Percentiles rank a stretch among this genome's conserved stretches.
phyloP scores from a whole-genome alignment of 2,329 filamentous ascomycete species.

The Arthroderma sp. region DNA sequence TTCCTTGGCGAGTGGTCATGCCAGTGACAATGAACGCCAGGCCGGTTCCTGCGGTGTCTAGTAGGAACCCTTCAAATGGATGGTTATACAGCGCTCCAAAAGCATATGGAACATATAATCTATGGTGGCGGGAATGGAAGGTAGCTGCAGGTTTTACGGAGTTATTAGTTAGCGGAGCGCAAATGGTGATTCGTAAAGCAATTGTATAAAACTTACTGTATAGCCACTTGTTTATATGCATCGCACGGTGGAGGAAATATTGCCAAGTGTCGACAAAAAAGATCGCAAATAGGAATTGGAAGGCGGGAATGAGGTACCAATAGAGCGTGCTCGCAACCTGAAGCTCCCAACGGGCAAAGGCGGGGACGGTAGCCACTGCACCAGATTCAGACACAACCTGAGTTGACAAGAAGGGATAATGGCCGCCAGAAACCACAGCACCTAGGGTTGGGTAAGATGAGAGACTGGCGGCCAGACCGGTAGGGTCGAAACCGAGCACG shows the following conservation, averaged over 20 bases:
- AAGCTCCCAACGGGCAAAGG: slow-evolving; percentile 77
- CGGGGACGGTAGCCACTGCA: slow-evolving; percentile 42
- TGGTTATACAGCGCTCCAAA: slow-evolving; percentile 97
- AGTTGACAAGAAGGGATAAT: slow-evolving; percentile 59
- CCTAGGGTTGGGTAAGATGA: slow-evolving; percentile 60
- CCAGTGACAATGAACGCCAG: slow-evolving; percentile 67
- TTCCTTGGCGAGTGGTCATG: slow-evolving; percentile 75
- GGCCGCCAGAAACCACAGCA: slow-evolving; percentile 63
- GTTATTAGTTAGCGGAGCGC: no score
- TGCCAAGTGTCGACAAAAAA: slow-evolving; percentile 89
- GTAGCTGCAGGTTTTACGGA: slow-evolving; percentile 41
- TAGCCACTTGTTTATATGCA: slow-evolving; percentile 96
- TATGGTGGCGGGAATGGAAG: slow-evolving; percentile 91
- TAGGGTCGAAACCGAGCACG: slow-evolving; percentile 62
- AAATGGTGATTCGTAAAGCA: neutral
- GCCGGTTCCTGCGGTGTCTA: slow-evolving; percentile 80
- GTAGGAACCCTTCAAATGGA: slow-evolving; percentile 80
- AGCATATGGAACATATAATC: slow-evolving; percentile 92
- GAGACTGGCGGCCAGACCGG: slow-evolving; percentile 61
- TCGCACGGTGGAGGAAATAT: slow-evolving; percentile 88
- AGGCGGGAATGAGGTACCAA: slow-evolving; percentile 57
- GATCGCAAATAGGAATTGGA: slow-evolving; percentile 66
- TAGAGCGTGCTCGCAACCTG: slow-evolving; percentile 63
- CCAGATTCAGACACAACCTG: slow-evolving; percentile 40
- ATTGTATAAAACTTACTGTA: slow-evolving; percentile 52